phyloP scores from a whole-genome alignment of 225 moss, liverwort and hornwort species.

The Antitrichia curtipendula region DNA sequence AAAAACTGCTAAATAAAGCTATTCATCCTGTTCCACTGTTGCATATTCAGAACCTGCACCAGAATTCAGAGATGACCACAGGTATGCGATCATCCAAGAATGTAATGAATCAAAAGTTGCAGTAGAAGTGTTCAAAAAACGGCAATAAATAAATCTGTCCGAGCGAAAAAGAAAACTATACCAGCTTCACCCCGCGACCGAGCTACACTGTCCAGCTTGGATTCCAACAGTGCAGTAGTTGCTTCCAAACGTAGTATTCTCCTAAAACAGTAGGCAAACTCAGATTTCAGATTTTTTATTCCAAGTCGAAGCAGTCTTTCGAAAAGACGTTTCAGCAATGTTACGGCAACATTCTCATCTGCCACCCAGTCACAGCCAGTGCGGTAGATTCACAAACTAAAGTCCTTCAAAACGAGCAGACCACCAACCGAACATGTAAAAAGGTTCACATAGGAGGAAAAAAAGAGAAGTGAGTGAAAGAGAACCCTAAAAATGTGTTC shows the following conservation, averaged over 20 bases:
- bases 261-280: not conserved
- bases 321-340: not conserved
- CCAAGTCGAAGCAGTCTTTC: not conserved
- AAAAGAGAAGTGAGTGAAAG: not conserved
- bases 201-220: constrained; percentile 36
- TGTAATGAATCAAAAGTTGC: not conserved
- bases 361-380: not conserved
- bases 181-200: constrained; percentile 24
- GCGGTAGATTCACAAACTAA: not conserved
- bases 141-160: not conserved
- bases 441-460: not conserved
- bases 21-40: not conserved
- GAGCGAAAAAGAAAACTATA: not conserved
- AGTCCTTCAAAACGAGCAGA: not conserved
- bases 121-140: not conserved
- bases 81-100: not conserved
- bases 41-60: not conserved
- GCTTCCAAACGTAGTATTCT: constrained; percentile 40
- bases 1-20: not conserved
- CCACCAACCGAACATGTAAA: not conserved
- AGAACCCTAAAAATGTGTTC: not conserved
- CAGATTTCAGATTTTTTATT: not conserved
- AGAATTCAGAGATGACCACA: not conserved
- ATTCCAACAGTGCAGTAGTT: constrained; percentile 32
- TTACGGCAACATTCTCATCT: not conserved